These are phyloP conservation scores for Lasiosphaeria ovina DNA, from an alignment of 495 filamentous ascomycete species.

Conservation along the genomic window DNA sequence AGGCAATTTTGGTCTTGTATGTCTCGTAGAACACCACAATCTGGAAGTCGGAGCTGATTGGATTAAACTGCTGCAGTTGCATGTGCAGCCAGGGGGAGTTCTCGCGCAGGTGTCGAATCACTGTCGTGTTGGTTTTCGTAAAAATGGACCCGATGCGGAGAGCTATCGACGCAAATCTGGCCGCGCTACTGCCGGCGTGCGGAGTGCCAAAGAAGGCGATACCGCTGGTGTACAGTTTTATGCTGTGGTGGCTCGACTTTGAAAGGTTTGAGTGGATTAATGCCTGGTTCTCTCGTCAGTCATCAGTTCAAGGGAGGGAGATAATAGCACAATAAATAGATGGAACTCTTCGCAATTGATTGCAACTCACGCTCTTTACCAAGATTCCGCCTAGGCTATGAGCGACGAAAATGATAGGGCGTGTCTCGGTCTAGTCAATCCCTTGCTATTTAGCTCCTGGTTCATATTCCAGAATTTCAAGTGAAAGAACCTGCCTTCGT, in stretches of 20 bases:
- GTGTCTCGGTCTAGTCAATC: slow-evolving; percentile 5
- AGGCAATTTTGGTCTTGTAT: not conserved
- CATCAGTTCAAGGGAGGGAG: slow-evolving; percentile 2
- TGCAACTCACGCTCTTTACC: slow-evolving; percentile 29
- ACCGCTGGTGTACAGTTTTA: not conserved
- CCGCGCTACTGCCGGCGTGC: not conserved
- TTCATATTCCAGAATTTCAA: not conserved
- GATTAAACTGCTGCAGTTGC: not conserved
- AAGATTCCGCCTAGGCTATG: slow-evolving; percentile 40
- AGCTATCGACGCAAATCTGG: not conserved
- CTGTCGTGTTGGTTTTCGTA: not conserved
- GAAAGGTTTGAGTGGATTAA: slow-evolving; percentile 15
- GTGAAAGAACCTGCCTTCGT: slow-evolving; percentile 2
- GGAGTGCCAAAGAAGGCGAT: slow-evolving; percentile 3
- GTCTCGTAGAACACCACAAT: slow-evolving; percentile 5
- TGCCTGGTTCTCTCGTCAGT: slow-evolving; percentile 6
- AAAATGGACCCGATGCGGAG: not conserved
- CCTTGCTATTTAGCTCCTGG: too few relatives aligned
- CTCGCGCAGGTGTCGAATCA: not conserved
- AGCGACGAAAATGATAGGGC: slow-evolving; percentile 34
- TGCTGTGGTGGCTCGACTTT: not conserved
- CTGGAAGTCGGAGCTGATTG: slow-evolving; percentile 3
- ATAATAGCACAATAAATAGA: not conserved
- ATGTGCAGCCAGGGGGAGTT: not conserved
- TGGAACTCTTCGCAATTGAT: too few relatives aligned